Evolutionary conservation across 1,139 yeast genomes (phyloP), one percentile per base, ranked within the genome.

Genomic region (Suhomyces bribrorum): DNA sequence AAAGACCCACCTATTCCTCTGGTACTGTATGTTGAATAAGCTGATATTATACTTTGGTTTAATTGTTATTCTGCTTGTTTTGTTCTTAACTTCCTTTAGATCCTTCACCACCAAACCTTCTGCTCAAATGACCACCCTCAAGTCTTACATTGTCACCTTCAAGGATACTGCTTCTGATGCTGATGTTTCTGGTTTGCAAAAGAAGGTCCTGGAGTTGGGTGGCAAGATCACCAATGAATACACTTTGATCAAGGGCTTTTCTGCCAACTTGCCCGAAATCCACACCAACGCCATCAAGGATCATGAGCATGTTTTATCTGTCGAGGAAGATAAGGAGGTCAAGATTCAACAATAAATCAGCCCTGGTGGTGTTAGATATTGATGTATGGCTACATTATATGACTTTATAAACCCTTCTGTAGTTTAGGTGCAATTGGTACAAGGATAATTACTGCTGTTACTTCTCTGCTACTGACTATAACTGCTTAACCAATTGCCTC

Each of bases 181-280:
- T 17, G 73, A 69, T 40, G 52, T 63, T 31, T 46, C 59, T 18
- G 37, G 59, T 16, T 44, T 72, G 43, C 65, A 72, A 49, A 43
- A 51, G 35, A 62, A 62, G 49, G 50, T 72, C 43, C 27, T 46
- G 26, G 71, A 70, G 31, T 53, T 79, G 35, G 90, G 90, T 24
- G 92, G 89, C 34, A 67, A 67, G 36, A 73, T 84, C 52, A 74
- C 78, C 41, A 80, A 77, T 47, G 87, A 83, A 51, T 83, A 76
- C 61, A 64, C 75, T 37, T 66, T 84, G 58, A 81, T 84, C 64
- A 83, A 83, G 66, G 90, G 88, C 0, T 83, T 80, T 51, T 57
- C 63, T 36, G 79, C 73, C 42, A 71, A 75, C 48, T 61, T 81
- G 46, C 85, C 86, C 26, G 55, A 66, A 5, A 45, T 69, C 46